phyloP scores from a whole-genome alignment of 176 grass and related monocot genomes.

The Eleusine indica region DNA sequence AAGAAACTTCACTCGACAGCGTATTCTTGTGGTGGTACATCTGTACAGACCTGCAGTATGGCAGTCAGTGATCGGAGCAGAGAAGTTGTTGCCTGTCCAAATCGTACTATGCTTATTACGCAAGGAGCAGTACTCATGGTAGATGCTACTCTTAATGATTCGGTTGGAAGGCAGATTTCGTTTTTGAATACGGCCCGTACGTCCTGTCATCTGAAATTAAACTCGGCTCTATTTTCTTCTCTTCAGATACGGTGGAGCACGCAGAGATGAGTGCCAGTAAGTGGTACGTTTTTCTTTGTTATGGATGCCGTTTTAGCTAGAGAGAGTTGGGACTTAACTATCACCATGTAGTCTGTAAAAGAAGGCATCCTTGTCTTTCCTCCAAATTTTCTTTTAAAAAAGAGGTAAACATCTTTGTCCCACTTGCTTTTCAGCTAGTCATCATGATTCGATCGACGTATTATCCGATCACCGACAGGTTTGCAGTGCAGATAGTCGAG shows the following conservation, averaged over 20 bases:
- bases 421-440: not conserved
- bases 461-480: slow-evolving; percentile 28
- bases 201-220: not conserved
- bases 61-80: not conserved
- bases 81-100: not conserved
- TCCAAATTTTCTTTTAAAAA: not conserved
- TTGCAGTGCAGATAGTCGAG: not conserved
- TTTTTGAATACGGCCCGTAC: not conserved
- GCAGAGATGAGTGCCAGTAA: not conserved
- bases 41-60: not conserved
- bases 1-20: not conserved
- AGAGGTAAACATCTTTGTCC: not conserved
- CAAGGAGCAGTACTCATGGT: not conserved
- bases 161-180: not conserved
- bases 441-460: not conserved
- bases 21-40: not conserved
- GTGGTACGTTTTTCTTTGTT: not conserved
- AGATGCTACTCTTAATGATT: slow-evolving; percentile 5
- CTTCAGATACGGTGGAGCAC: not conserved
- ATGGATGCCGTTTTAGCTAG: not conserved
- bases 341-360: not conserved
- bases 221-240: not conserved
- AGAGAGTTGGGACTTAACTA: slow-evolving; percentile 3
- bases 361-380: slow-evolving; percentile 23
- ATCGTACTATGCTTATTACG: not conserved